Conservation (phyloP, 805 yeast species). For the Metschnikowia koreensis region DNA sequence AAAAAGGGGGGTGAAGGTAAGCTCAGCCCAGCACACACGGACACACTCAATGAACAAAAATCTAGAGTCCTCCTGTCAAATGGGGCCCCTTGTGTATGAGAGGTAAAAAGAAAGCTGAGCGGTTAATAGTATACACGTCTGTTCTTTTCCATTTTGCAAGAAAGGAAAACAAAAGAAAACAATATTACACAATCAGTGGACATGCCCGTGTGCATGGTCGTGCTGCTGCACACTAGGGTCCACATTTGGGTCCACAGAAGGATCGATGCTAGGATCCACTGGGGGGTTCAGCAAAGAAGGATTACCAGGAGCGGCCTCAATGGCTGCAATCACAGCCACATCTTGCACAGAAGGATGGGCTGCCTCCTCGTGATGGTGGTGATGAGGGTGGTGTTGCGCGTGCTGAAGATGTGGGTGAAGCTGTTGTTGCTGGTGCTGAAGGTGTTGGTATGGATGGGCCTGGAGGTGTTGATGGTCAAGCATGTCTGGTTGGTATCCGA, state of each 20-base stretch:
- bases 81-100: too few species aligned
- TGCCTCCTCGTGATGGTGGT: conserved; percentile 24
- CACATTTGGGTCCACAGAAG: conserved; percentile 45
- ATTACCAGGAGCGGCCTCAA: conserved; percentile 35
- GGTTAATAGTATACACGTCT: conserved; percentile 12
- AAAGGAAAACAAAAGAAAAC: too few species aligned
- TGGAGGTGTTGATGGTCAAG: conserved; percentile 25
- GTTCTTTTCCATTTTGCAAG: not conserved
- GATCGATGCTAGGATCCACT: conserved; percentile 32
- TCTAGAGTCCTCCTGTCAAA: too few species aligned
- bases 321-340: conserved; percentile 44
- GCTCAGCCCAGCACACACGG: not conserved
- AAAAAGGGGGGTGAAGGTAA: not conserved
- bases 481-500: conserved; percentile 24
- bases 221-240: conserved; percentile 44
- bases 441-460: conserved; percentile 21
- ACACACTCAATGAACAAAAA: too few species aligned
- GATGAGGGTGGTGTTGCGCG: conserved; percentile 25
- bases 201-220: conserved; percentile 36
- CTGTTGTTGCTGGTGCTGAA: conserved; percentile 23
- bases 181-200: conserved; percentile 12
- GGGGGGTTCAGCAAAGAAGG: conserved; percentile 26
- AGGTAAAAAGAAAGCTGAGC: not conserved
- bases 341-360: conserved; percentile 37
- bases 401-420: conserved; percentile 23